Percentiles rank a stretch among this genome's conserved stretches.
These are phyloP conservation scores for Yamadazyma blattariae DNA, from an alignment of 1,139 yeast species.

Conservation along the genomic window DNA sequence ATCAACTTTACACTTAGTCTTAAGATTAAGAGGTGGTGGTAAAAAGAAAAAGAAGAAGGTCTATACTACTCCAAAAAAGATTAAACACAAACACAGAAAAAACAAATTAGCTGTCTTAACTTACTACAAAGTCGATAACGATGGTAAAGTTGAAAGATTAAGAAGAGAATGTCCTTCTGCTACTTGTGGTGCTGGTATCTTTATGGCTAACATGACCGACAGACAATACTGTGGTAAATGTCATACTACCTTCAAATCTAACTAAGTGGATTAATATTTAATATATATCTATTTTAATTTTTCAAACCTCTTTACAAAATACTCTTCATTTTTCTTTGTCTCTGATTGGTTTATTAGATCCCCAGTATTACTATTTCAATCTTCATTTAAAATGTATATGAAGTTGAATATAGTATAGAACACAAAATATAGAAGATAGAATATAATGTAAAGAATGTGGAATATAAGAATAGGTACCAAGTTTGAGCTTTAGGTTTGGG, in stretches of 20 bases:
- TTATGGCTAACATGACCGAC: constrained; percentile 99
- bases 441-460: too few relatives aligned
- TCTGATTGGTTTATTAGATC: too few relatives aligned
- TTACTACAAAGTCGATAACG: constrained; percentile 98
- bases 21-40: constrained; percentile 99
- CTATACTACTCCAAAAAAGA: constrained; percentile 99
- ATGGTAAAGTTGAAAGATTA: constrained; percentile 97
- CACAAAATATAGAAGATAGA: too few relatives aligned
- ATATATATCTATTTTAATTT: constrained; percentile 1
- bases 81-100: constrained; percentile 99
- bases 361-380: too few relatives aligned
- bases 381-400: too few relatives aligned
- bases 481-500: too few relatives aligned
- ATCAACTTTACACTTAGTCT: constrained; percentile 95
- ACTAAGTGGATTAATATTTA: constrained; percentile 22
- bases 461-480: too few relatives aligned
- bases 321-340: not conserved
- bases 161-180: constrained; percentile 96
- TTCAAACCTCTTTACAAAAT: not conserved
- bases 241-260: constrained; percentile 85
- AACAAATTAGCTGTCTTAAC: constrained; percentile 98
- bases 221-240: constrained; percentile 99
- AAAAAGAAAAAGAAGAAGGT: constrained; percentile 99
- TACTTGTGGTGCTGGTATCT: constrained; percentile 98
- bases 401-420: too few relatives aligned